A percentile compares a stretch with the other conserved stretches of the same genome.
Evolutionary conservation across 2,329 filamentous ascomycete species (phyloP).

Genomic region (Hymenoscyphus salicellus): DNA sequence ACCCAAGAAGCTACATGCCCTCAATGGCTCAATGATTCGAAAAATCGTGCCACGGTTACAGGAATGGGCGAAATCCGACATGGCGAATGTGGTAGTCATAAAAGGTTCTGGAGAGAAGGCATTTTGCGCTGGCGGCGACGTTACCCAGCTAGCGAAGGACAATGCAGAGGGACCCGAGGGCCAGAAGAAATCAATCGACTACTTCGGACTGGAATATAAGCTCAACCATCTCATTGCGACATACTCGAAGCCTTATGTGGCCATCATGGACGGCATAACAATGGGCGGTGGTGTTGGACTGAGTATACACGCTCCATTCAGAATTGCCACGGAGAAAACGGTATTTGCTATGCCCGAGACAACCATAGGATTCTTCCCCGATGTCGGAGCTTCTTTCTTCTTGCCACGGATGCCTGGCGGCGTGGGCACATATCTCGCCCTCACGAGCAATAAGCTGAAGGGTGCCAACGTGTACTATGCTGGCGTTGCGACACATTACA

Average conservation of each 20-base stretch:
- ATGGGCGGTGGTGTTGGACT: conserved; percentile 97
- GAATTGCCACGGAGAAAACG: conserved; percentile 93
- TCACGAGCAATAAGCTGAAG: conserved; percentile 80
- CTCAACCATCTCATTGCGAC: conserved; percentile 94
- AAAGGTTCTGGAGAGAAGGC: conserved; percentile 83
- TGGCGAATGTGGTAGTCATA: conserved; percentile 89
- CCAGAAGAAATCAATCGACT: conserved; percentile 72
- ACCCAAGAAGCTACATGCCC: conserved; percentile 84
- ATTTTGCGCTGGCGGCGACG: conserved; percentile 92
- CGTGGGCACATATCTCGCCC: conserved; percentile 85
- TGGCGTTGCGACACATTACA: conserved; percentile 91
- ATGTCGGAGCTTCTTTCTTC: conserved; percentile 96
- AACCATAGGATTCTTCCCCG: conserved; percentile 96
- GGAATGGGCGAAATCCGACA: conserved; percentile 92
- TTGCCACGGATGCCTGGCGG: conserved; percentile 83
- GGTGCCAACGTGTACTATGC: conserved; percentile 87
- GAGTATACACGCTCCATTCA: conserved; percentile 90
- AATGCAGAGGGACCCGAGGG: conserved; percentile 69
- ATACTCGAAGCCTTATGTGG: conserved; percentile 87
- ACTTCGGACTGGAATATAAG: conserved; percentile 94
- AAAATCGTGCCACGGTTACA: conserved; percentile 87
- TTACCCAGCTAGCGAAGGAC: conserved; percentile 70
- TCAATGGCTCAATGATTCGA: conserved; percentile 90
- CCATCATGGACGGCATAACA: conserved; percentile 96
- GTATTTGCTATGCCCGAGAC: conserved; percentile 99